Conservation (phyloP, 2,329 filamentous ascomycete species). For the Thermochaetoides dissita region DNA sequence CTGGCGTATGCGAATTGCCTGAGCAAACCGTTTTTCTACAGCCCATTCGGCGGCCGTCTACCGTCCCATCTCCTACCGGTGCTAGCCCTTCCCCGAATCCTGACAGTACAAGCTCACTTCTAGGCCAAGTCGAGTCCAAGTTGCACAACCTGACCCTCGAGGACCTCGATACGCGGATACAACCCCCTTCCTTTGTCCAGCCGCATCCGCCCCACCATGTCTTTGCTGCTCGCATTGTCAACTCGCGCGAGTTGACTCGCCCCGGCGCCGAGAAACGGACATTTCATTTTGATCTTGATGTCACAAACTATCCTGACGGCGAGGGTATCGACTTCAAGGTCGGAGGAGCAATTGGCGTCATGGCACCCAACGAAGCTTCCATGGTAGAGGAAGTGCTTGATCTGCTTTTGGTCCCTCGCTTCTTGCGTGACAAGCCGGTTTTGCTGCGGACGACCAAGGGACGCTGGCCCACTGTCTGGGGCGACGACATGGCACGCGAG, state of each 20-base stretch:
- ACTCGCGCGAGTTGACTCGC: slow-evolving; percentile 73
- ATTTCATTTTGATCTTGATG: slow-evolving; percentile 92
- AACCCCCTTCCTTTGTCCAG: slow-evolving; percentile 81
- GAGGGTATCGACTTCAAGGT: slow-evolving; percentile 86
- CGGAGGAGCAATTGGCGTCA: slow-evolving; percentile 85
- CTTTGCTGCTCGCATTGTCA: slow-evolving; percentile 75
- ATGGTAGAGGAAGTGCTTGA: slow-evolving; percentile 77
- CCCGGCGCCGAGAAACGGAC: slow-evolving; percentile 89
- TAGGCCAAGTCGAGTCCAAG: slow-evolving; percentile 16
- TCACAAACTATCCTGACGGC: slow-evolving; percentile 80
- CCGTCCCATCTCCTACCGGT: slow-evolving; percentile 30
- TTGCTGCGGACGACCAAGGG: slow-evolving; percentile 65
- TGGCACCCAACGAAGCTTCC: slow-evolving; percentile 66
- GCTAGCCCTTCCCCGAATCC: slow-evolving; percentile 32
- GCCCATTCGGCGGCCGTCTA: slow-evolving; percentile 32
- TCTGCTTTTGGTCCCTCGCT: slow-evolving; percentile 64
- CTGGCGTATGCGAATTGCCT: slow-evolving; percentile 53
- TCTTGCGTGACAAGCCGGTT: slow-evolving; percentile 71
- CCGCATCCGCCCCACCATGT: slow-evolving; percentile 90
- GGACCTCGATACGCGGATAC: slow-evolving; percentile 42
- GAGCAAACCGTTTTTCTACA: slow-evolving; percentile 61
- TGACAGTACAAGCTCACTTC: slow-evolving; percentile 24
- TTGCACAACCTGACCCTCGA: slow-evolving; percentile 22
- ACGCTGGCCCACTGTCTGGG: slow-evolving; percentile 97
- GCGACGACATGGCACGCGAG: slow-evolving; percentile 70